phyloP scores from a whole-genome alignment of 306 rosid species.

The Vicia sativa region DNA sequence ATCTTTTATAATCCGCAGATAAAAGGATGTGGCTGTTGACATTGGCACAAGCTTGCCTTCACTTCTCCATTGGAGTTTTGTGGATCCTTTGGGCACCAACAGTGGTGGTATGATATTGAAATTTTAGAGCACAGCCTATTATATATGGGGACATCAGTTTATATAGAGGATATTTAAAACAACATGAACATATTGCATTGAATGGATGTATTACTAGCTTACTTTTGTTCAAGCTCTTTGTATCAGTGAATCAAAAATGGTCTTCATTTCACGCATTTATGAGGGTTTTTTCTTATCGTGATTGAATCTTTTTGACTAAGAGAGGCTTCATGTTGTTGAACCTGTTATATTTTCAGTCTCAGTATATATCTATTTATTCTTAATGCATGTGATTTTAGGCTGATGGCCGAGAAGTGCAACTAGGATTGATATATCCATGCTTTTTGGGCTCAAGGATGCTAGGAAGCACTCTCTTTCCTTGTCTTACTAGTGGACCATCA shows the following conservation, averaged over 20 bases:
- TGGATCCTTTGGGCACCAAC: constrained; percentile 99
- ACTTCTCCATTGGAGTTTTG: constrained; percentile 74
- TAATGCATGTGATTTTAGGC: constrained; percentile 61
- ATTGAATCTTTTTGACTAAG: constrained; percentile 1
- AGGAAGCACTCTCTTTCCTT: constrained; percentile 85
- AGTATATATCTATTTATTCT: background rate
- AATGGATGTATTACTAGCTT: constrained; percentile 6
- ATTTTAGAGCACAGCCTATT: constrained; percentile 16
- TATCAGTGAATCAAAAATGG: constrained; percentile 24
- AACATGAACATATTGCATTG: constrained; percentile 17
- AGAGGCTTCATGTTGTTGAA: constrained; percentile 30
- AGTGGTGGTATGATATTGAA: constrained; percentile 76
- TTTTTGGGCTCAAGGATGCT: constrained; percentile 87
- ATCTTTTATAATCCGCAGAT: constrained; percentile 64
- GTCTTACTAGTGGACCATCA: constrained; percentile 75
- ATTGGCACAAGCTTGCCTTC: constrained; percentile 90
- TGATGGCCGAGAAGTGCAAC: constrained; percentile 91
- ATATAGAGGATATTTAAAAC: constrained; percentile 28
- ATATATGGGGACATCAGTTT: constrained; percentile 13
- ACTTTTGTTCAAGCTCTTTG: constrained; percentile 32
- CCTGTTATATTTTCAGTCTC: constrained; percentile 20
- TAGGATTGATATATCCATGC: constrained; percentile 84
- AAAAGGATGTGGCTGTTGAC: constrained; percentile 91
- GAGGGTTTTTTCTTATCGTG: constrained; percentile 8
- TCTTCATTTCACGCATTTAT: constrained; percentile 20